phyloP scores from a whole-genome alignment of 345 rosid genomes.

The Eucalyptus shirleyi region DNA sequence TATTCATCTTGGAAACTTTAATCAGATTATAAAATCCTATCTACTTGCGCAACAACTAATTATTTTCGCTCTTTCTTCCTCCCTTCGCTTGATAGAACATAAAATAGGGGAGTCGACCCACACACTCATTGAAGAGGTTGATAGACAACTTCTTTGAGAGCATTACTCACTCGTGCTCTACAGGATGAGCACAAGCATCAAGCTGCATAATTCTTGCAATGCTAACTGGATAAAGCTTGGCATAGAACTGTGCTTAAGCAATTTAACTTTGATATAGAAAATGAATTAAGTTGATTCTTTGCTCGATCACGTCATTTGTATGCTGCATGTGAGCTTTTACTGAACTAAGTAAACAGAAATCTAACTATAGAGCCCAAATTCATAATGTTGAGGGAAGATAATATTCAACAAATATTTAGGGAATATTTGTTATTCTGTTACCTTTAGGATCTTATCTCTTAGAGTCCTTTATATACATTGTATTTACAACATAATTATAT shows the following conservation, averaged over 20 bases:
- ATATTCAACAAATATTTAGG: too few relatives aligned
- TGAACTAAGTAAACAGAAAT: background rate
- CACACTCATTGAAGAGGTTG: background rate
- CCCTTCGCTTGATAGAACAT: background rate
- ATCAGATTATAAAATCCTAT: background rate
- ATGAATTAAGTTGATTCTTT: background rate
- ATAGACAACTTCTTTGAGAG: background rate
- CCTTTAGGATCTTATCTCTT: too few relatives aligned
- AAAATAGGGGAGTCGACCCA: background rate
- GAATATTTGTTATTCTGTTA: too few relatives aligned
- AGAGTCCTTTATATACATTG: too few relatives aligned
- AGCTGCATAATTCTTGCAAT: background rate
- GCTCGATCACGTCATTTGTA: background rate
- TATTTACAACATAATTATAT: too few relatives aligned
- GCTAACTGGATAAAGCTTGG: background rate
- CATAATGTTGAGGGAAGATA: background rate
- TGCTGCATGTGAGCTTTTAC: background rate
- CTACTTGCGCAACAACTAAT: background rate
- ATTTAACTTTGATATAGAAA: background rate
- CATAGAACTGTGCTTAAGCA: background rate
- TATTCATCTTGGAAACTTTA: background rate
- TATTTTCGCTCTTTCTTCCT: background rate
- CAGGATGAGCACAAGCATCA: background rate
- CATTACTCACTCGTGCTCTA: background rate
- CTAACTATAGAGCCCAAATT: background rate